Conservation (phyloP, 257 asterid species). For the Penstemon barbatus region DNA sequence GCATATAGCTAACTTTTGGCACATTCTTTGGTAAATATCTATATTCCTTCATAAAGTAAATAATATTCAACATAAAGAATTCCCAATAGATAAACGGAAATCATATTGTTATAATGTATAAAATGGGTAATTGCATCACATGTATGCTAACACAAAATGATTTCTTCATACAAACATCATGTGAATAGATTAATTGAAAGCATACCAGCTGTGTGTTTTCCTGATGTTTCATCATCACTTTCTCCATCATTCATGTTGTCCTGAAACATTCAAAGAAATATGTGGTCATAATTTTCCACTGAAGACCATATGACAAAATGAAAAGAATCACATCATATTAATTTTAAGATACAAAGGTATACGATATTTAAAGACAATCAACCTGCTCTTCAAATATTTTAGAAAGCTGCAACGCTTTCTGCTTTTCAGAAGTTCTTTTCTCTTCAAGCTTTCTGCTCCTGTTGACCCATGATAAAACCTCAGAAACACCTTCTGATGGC, state of each 20-base stretch:
- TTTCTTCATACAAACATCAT: conserved; percentile 5
- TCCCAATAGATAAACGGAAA: conserved; percentile 4
- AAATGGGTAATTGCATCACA: conserved; percentile 1
- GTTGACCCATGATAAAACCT: conserved; percentile 76
- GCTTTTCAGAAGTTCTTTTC: conserved; percentile 65
- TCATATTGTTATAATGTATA: neutral
- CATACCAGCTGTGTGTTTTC: conserved; percentile 50
- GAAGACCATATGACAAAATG: neutral
- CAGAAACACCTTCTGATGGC: conserved; percentile 73
- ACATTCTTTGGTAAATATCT: conserved; percentile 23
- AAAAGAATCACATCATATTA: conserved; percentile 14
- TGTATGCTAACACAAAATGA: conserved; percentile 8
- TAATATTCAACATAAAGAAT: conserved; percentile 17
- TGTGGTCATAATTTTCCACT: conserved; percentile 13
- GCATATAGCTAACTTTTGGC: neutral
- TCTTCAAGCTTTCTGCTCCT: conserved; percentile 84
- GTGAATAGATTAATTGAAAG: conserved; percentile 16
- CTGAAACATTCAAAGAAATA: conserved; percentile 43
- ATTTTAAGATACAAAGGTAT: conserved; percentile 1
- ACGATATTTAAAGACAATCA: conserved; percentile 20
- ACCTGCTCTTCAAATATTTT: conserved; percentile 95
- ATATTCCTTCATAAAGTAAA: conserved; percentile 1
- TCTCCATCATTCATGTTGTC: conserved; percentile 77
- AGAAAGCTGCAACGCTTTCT: conserved; percentile 82
- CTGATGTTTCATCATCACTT: conserved; percentile 69